Percentiles rank a stretch among this genome's conserved stretches.
phyloP scores from a whole-genome alignment of 176 grass and related monocot genomes.

The Bonia amplexicaulis region DNA sequence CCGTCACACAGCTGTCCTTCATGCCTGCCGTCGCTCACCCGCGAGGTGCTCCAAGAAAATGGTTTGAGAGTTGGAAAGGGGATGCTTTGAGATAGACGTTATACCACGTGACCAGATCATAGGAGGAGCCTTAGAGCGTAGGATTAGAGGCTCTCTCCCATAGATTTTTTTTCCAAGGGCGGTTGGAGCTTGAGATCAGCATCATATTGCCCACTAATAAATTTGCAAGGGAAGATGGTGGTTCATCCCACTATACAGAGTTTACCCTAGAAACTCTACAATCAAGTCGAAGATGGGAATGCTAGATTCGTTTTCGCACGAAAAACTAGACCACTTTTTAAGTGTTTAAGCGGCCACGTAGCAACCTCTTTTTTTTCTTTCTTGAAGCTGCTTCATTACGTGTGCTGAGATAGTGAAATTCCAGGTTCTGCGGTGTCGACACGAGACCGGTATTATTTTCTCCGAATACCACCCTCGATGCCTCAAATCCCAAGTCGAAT shows the following conservation, averaged over 20 bases:
- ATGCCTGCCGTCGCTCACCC: too few species aligned
- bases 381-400: not conserved
- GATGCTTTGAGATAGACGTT: too few species aligned
- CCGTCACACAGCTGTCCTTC: too few species aligned
- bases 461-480: not conserved
- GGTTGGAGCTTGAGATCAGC: too few species aligned
- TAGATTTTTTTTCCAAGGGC: too few species aligned
- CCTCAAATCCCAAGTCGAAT: not conserved
- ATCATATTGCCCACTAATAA: not conserved
- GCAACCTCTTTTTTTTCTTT: not conserved
- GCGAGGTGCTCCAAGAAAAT: too few species aligned
- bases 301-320: not conserved
- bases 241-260: too few species aligned
- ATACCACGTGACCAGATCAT: too few species aligned
- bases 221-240: not conserved
- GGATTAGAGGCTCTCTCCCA: too few species aligned
- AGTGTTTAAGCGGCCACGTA: not conserved
- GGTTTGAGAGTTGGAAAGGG: too few species aligned
- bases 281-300: not conserved
- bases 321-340: not conserved
- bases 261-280: not conserved
- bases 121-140: too few species aligned
- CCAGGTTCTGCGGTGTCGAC: not conserved
- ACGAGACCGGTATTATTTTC: not conserved
- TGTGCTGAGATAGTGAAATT: not conserved